Percentiles rank a stretch among this genome's conserved stretches.
Evolutionary conservation across 2,329 filamentous ascomycete species (phyloP).

Genomic region (Ceratocystis alfenasii): DNA sequence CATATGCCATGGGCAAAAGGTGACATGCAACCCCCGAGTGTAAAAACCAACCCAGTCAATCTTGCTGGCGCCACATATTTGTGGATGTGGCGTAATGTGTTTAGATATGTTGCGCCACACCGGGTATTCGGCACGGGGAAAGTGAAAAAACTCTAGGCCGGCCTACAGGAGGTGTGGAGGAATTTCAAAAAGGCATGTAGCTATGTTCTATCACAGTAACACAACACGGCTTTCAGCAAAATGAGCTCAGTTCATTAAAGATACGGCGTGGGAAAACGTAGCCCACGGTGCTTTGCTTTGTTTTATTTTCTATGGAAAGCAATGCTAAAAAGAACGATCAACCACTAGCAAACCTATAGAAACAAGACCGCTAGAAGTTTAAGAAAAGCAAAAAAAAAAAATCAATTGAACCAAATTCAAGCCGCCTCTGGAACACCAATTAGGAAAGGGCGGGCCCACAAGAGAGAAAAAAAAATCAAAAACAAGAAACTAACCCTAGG

Average conservation of each 20-base stretch:
- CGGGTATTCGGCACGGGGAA: background rate
- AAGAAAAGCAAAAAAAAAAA: background rate
- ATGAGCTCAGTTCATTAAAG: background rate
- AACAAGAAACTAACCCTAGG: constrained; percentile 3
- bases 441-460: background rate
- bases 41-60: background rate
- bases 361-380: background rate
- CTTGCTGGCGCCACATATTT: background rate
- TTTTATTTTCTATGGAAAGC: constrained; percentile 6
- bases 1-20: background rate
- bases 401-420: background rate
- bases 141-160: no score
- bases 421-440: background rate
- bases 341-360: background rate
- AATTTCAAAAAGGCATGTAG: background rate
- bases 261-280: background rate
- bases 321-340: background rate
- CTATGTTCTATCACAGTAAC: background rate
- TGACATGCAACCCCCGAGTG: background rate
- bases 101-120: background rate
- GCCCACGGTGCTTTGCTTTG: background rate
- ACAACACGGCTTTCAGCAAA: background rate
- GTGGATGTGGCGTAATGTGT: background rate
- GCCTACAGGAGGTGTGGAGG: no score
- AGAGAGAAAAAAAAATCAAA: background rate